phyloP scores from a whole-genome alignment of 2,329 filamentous ascomycete genomes.

The Phaeosphaeriaceae sp. region DNA sequence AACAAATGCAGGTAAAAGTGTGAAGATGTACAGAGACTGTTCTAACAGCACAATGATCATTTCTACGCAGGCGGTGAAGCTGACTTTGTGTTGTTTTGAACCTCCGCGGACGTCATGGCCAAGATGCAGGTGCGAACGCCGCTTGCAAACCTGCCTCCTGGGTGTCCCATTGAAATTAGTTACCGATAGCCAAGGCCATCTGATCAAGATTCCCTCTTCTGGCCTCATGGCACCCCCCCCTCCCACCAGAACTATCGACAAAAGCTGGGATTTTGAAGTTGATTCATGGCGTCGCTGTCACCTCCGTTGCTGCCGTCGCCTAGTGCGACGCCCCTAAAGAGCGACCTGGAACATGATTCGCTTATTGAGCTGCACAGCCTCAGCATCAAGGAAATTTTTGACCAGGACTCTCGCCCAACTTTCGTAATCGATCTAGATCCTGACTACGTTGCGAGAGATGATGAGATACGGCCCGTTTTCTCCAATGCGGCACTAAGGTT shows the following conservation, averaged over 20 bases:
- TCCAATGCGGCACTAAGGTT: slow-evolving; percentile 39
- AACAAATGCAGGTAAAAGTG: too few relatives aligned
- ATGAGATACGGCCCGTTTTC: slow-evolving; percentile 34
- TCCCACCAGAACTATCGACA: not conserved
- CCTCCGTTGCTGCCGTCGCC: slow-evolving; percentile 1
- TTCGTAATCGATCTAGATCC: slow-evolving; percentile 42
- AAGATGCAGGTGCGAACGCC: too few relatives aligned
- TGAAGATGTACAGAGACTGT: too few relatives aligned
- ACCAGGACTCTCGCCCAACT: slow-evolving; percentile 40
- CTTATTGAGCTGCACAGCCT: slow-evolving; percentile 30
- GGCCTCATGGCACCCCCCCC: not conserved
- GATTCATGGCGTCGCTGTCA: slow-evolving; percentile 11
- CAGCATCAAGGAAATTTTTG: slow-evolving; percentile 36
- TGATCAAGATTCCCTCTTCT: too few relatives aligned
- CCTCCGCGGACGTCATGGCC: too few relatives aligned
- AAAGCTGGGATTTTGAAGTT: not conserved
- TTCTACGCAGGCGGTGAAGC: too few relatives aligned
- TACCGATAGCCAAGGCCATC: too few relatives aligned
- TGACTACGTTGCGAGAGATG: slow-evolving; percentile 26
- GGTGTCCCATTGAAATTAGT: too few relatives aligned
- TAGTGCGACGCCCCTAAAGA: slow-evolving; percentile 2
- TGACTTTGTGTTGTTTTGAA: too few relatives aligned
- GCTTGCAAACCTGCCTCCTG: too few relatives aligned
- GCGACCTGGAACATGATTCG: slow-evolving; percentile 19
- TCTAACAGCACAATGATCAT: too few relatives aligned